Base-by-base conservation (phyloP, 2,329 filamentous ascomycete genomes). In the Aphanoascus verrucosus region DNA sequence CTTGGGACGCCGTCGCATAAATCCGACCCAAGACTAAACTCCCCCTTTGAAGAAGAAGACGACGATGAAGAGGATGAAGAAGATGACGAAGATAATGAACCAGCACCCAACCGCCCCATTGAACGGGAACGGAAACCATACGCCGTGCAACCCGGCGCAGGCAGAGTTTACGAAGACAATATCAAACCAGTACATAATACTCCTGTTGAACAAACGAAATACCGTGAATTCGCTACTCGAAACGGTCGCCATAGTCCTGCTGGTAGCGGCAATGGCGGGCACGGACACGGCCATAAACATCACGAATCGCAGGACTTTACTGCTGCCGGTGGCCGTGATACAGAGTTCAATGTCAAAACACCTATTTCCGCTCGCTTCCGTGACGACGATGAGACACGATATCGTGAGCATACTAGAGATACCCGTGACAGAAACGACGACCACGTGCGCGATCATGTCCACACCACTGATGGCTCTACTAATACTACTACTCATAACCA, bases 91-190 rank as follows among this genome's bases (percentile, higher is more conserved):
- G 58, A 65, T n/a, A n/a, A n/a, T n/a, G 70, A 74, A 44, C 61
- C 64, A 1, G 64, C 69, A 1, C 65, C 73, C 0, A 63, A 72
- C 0, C 70, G 75, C 0, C 78, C 79, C 1, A 77, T 85, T 45
- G 83, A 86, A 62, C 77, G 83, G 5, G 79, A 85, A 60, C 72
- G 83, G 37, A 80, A 85, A 56, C 83, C 83, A 0, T 86, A 85
- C 61, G 71, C 69, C 23, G 77, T 77, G 1, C 76, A 77, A 20
- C 79, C 80, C 14, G 81, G 81, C 8, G 72, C 68, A 23, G 82
- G 81, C 6, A 84, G 82, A 63, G 64, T 72, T 2, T 78, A 82
- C 55, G 72, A 75, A 14, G 73, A 73, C n/a, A 49, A 44, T 6
- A 7, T 31, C 14, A 54, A 54, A 38, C 7, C 37, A 34, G 42